Evolutionary conservation across 1,284 basidiomycete genomes (phyloP).

Genomic region (Amylostereum areolatum): DNA sequence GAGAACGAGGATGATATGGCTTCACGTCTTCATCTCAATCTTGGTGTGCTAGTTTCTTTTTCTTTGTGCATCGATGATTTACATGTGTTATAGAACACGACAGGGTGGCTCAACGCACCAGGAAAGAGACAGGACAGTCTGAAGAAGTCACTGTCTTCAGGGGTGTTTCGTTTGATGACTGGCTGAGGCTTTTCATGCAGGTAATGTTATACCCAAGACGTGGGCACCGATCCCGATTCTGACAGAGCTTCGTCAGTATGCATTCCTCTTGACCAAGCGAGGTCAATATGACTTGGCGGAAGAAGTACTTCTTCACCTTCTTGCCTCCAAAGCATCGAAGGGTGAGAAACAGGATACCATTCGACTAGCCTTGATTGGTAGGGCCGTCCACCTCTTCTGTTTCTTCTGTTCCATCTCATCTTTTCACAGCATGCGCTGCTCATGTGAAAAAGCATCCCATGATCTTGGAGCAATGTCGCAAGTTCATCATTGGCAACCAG

Average conservation of each 20-base stretch:
- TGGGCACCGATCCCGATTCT: neutral
- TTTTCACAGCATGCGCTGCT: slow-evolving; percentile 61
- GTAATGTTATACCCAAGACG: slow-evolving; percentile 33
- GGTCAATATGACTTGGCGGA: slow-evolving; percentile 65
- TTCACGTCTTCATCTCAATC: slow-evolving; percentile 66
- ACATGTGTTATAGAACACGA: slow-evolving; percentile 37
- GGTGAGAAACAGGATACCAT: slow-evolving; percentile 64
- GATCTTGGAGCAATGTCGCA: slow-evolving; percentile 70
- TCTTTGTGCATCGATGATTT: neutral
- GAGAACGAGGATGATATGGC: slow-evolving; percentile 69
- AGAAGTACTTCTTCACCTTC: slow-evolving; percentile 76
- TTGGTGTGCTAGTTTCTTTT: slow-evolving; percentile 41
- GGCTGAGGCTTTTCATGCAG: slow-evolving; percentile 83
- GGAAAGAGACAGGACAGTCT: slow-evolving; percentile 9
- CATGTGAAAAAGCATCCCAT: slow-evolving; percentile 46
- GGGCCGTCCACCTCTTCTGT: slow-evolving; percentile 17
- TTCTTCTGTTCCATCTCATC: neutral
- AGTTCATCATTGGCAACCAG: slow-evolving; percentile 63
- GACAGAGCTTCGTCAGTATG: slow-evolving; percentile 53
- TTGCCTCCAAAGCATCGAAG: slow-evolving; percentile 70
- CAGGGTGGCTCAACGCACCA: slow-evolving; percentile 27
- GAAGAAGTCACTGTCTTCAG: slow-evolving; percentile 64
- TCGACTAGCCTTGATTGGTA: slow-evolving; percentile 68
- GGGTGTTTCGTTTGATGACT: slow-evolving; percentile 79
- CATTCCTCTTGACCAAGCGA: slow-evolving; percentile 70